phyloP scores from a whole-genome alignment of 2,329 filamentous ascomycete species.

The Balansia obtecta region DNA sequence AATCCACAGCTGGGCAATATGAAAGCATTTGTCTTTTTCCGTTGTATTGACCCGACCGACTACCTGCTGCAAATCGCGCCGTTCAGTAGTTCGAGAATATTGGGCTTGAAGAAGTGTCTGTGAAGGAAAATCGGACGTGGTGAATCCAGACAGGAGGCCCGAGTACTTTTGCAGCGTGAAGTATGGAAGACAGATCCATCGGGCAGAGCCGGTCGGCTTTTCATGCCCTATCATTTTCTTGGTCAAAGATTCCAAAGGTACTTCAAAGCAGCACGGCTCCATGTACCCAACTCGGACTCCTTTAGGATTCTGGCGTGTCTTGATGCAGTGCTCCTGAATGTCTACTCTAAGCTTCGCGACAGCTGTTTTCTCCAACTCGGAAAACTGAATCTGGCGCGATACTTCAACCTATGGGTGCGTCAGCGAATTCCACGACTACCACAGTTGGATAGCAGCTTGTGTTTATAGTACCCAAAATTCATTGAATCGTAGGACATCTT shows the following conservation, averaged over 20 bases:
- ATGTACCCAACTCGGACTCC: constrained; percentile 28
- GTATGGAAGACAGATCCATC: constrained; percentile 35
- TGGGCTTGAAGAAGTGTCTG: constrained; percentile 31
- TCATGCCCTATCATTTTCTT: constrained; percentile 9
- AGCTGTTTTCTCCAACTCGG: constrained; percentile 20
- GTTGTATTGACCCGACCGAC: constrained; percentile 26
- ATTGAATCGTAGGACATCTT: constrained; percentile 29
- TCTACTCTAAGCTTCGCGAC: constrained; percentile 24
- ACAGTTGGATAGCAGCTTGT: neutral
- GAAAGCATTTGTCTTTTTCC: constrained; percentile 28
- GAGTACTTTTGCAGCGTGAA: constrained; percentile 33
- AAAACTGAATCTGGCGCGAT: constrained; percentile 20
- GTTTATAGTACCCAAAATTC: constrained; percentile 23
- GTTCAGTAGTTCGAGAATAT: constrained; percentile 24
- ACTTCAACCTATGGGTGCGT: constrained; percentile 20
- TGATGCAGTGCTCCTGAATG: constrained; percentile 25
- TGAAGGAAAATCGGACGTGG: constrained; percentile 24
- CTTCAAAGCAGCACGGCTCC: constrained; percentile 27
- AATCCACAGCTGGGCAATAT: constrained; percentile 36
- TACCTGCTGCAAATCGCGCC: constrained; percentile 34
- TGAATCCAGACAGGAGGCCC: constrained; percentile 20
- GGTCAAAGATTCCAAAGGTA: constrained; percentile 16
- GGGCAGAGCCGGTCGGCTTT: constrained; percentile 11
- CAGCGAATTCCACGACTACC: neutral
- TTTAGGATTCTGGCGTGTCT: constrained; percentile 23